Conservation (phyloP, 2,329 filamentous ascomycete genomes). For the Colletotrichum sp. region DNA sequence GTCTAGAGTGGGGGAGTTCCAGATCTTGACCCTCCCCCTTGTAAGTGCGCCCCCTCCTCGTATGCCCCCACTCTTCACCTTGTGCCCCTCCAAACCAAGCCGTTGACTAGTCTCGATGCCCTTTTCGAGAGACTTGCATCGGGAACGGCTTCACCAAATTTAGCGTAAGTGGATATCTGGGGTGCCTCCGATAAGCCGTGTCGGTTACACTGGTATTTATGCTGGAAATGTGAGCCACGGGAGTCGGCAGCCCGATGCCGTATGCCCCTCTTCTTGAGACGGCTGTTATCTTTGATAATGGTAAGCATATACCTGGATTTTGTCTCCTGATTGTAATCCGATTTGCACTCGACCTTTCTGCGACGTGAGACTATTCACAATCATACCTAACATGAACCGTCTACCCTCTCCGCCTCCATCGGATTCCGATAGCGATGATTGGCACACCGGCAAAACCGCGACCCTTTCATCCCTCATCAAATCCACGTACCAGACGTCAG, state of each 20-base stretch:
- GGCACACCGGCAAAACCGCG: not conserved
- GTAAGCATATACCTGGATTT: not conserved
- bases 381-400: not conserved
- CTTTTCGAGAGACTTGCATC: not conserved
- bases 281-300: not conserved
- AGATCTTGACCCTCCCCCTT: not conserved
- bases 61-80: not conserved
- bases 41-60: not conserved
- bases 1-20: not conserved
- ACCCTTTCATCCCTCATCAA: not conserved
- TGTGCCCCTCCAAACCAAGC: not conserved
- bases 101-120: not conserved
- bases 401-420: not conserved
- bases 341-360: not conserved
- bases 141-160: not conserved
- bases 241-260: not conserved
- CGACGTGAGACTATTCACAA: not conserved
- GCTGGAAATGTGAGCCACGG: not conserved
- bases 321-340: not conserved
- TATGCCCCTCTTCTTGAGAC: not conserved
- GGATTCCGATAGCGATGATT: not conserved
- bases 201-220: not conserved
- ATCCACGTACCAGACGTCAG: conserved; percentile 37
- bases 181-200: not conserved
- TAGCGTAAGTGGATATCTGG: not conserved